Evolutionary conservation across 257 asterid species (phyloP).

Genomic region (Capsicum pubescens): DNA sequence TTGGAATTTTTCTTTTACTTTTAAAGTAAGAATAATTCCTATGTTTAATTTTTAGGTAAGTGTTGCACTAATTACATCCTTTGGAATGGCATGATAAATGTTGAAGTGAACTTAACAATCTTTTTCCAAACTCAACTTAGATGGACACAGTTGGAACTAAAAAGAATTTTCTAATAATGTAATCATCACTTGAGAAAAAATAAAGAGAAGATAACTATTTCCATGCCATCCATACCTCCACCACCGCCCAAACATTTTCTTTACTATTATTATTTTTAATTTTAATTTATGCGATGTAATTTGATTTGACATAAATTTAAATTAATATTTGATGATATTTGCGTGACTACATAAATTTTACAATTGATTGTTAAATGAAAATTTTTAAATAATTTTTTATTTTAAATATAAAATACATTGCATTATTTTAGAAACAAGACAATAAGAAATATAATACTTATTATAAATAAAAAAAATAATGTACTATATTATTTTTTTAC

Average conservation of each 20-base stretch:
- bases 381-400: not conserved
- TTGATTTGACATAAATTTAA: not conserved
- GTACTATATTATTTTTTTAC: not conserved
- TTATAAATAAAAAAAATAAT: not conserved
- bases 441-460: too few species aligned
- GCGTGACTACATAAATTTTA: not conserved
- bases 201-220: not conserved
- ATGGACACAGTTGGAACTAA: not conserved
- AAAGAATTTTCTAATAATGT: not conserved
- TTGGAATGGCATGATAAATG: not conserved
- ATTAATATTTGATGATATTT: not conserved
- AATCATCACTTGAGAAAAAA: not conserved
- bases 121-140: not conserved
- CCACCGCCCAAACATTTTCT: not conserved
- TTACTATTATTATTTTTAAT: not conserved
- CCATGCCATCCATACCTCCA: not conserved
- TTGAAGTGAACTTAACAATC: not conserved
- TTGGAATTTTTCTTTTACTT: not conserved
- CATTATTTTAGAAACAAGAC: too few species aligned
- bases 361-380: not conserved
- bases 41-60: too few species aligned
- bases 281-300: not conserved
- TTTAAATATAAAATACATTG: not conserved
- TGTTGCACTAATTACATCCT: not conserved
- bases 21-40: not conserved